Percentiles rank a stretch among this genome's conserved stretches.
These are phyloP conservation scores for Hemisphaericaspora xylanilytica DNA, from an alignment of 1,139 yeast genomes.

Conservation along the genomic window DNA sequence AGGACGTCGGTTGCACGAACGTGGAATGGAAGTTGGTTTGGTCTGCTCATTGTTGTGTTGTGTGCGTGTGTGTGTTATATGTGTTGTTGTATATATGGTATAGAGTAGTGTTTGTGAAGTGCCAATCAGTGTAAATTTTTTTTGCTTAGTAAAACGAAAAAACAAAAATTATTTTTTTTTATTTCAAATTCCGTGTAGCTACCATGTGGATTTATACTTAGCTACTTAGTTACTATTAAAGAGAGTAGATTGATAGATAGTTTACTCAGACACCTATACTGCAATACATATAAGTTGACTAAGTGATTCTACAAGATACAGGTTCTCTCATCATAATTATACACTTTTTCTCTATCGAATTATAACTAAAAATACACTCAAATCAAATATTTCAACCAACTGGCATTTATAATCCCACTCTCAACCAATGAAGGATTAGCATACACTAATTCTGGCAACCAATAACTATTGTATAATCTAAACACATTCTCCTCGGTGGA, in stretches of 20 bases:
- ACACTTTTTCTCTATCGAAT: neutral
- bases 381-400: conserved; percentile 42
- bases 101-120: no score
- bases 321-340: neutral
- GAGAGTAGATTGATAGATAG: no score
- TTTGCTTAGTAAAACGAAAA: neutral
- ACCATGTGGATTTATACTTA: no score
- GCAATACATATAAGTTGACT: no score
- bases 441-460: conserved; percentile 44
- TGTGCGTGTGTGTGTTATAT: neutral
- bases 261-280: no score
- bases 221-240: no score
- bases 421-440: conserved; percentile 44
- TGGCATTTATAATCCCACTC: conserved; percentile 30
- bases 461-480: conserved; percentile 37
- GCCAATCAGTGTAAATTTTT: conserved; percentile 1
- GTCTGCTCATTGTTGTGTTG: conserved; percentile 17
- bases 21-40: conserved; percentile 39
- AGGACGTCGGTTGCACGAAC: conserved; percentile 71
- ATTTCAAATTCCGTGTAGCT: no score
- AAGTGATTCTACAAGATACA: no score
- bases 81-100: no score
- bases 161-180: no score
- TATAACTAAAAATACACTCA: conserved; percentile 13
- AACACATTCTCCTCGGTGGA: conserved; percentile 28